Conservation (phyloP, 768 basidiomycete genomes). For the Tylopilus rubrobrunneus region DNA sequence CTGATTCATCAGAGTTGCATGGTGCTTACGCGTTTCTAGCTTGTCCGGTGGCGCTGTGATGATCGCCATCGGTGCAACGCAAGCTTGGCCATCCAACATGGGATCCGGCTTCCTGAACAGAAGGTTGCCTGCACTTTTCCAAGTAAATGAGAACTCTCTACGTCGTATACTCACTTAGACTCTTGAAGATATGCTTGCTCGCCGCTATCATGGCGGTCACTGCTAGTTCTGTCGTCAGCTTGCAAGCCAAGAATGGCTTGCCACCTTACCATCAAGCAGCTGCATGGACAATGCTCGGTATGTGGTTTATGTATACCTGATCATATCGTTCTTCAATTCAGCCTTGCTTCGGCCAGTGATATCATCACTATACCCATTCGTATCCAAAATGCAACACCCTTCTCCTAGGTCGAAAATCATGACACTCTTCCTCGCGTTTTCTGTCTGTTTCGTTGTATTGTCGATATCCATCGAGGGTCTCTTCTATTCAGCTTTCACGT, state of each 20-base stretch:
- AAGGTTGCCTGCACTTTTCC: slow-evolving; percentile 13
- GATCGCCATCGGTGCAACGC: slow-evolving; percentile 32
- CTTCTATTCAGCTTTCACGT: slow-evolving; percentile 70
- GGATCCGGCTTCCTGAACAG: neutral
- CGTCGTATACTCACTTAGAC: neutral
- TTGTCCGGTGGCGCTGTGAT: slow-evolving; percentile 46
- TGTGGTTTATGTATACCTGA: slow-evolving; percentile 15
- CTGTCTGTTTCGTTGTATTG: slow-evolving; percentile 71
- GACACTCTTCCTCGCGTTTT: slow-evolving; percentile 66
- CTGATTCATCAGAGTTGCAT: neutral
- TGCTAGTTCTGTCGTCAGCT: slow-evolving; percentile 49
- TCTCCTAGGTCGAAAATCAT: slow-evolving; percentile 50
- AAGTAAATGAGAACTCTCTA: slow-evolving; percentile 16
- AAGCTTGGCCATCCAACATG: slow-evolving; percentile 6
- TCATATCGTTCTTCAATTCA: neutral
- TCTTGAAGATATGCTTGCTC: slow-evolving; percentile 42
- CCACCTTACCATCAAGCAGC: slow-evolving; percentile 53
- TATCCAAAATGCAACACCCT: slow-evolving; percentile 32
- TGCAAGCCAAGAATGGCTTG: slow-evolving; percentile 65
- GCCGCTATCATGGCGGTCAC: slow-evolving; percentile 50
- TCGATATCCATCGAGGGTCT: slow-evolving; percentile 81
- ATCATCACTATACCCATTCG: slow-evolving; percentile 51
- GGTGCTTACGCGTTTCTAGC: slow-evolving; percentile 29
- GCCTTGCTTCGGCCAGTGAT: slow-evolving; percentile 40
- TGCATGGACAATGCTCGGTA: slow-evolving; percentile 68